phyloP scores from a whole-genome alignment of 495 filamentous ascomycete species.

The Podospora pseudopauciseta region DNA sequence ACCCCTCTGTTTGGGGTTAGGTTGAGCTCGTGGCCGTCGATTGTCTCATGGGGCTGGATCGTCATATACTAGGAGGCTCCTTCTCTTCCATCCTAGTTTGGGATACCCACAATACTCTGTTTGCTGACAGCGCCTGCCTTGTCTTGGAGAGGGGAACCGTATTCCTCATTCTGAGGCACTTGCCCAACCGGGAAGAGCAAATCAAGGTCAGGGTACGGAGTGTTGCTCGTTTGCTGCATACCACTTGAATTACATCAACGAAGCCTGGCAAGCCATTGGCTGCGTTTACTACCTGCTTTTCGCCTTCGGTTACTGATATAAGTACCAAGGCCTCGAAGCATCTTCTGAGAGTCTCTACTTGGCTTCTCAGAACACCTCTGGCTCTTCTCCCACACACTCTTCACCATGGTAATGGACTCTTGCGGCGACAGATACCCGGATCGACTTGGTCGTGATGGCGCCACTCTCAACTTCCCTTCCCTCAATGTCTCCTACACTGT shows the following conservation, averaged over 20 bases:
- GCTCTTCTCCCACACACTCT: neutral
- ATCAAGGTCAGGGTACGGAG: slow-evolving; percentile 8
- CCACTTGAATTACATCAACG: neutral
- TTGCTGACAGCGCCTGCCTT: neutral
- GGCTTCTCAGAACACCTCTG: neutral
- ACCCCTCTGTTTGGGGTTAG: neutral
- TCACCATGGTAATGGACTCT: slow-evolving; percentile 10
- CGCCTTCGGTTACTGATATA: slow-evolving; percentile 3
- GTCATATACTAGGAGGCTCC: neutral
- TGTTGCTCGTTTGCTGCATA: neutral
- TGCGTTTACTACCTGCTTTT: neutral
- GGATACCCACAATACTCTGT: neutral
- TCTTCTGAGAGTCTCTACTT: neutral
- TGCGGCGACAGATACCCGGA: slow-evolving; percentile 11
- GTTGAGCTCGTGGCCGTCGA: neutral
- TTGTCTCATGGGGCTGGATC: neutral
- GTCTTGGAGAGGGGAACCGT: neutral
- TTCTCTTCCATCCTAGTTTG: neutral
- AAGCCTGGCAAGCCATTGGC: neutral
- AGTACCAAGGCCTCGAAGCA: slow-evolving; percentile 5
- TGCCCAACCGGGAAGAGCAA: slow-evolving; percentile 7
- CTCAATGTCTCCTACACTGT: slow-evolving; percentile 31
- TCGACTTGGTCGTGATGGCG: slow-evolving; percentile 9
- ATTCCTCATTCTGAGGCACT: slow-evolving; percentile 10
- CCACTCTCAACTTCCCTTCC: slow-evolving; percentile 12